Conservation (phyloP, 1,284 basidiomycete genomes). For the Wallemia mellicola region DNA sequence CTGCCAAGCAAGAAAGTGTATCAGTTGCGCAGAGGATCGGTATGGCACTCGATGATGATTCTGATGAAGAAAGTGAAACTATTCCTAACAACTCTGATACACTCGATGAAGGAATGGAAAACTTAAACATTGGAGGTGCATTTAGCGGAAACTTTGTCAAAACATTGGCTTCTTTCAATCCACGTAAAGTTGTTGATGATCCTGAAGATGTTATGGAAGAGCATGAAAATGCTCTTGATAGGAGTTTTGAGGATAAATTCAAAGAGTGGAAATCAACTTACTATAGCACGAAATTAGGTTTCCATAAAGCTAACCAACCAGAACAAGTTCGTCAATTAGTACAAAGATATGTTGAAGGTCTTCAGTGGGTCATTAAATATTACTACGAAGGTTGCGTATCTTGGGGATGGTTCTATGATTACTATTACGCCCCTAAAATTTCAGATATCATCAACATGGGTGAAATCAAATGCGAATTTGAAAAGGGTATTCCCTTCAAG, state of each 20-base stretch:
- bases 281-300: conserved; percentile 63
- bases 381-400: conserved; percentile 90
- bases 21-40: not conserved
- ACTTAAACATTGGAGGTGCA: not conserved
- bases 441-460: conserved; percentile 47
- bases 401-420: conserved; percentile 98
- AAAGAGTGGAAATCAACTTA: conserved; percentile 70
- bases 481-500: conserved; percentile 62
- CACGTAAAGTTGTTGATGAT: conserved; percentile 21
- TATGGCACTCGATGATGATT: not conserved
- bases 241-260: conserved; percentile 18
- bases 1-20: not conserved
- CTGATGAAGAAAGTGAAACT: not conserved
- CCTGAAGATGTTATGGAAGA: conserved; percentile 33
- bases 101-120: not conserved
- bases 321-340: conserved; percentile 33
- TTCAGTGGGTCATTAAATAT: conserved; percentile 98
- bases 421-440: conserved; percentile 85
- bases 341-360: conserved; percentile 64
- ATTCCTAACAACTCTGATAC: not conserved
- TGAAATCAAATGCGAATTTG: conserved; percentile 53
- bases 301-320: conserved; percentile 33
- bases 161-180: not conserved
- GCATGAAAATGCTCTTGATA: conserved; percentile 30
- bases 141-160: not conserved